Evolutionary conservation across 108 stramenopile species (phyloP).

Genomic region (Nitzschia sp.): DNA sequence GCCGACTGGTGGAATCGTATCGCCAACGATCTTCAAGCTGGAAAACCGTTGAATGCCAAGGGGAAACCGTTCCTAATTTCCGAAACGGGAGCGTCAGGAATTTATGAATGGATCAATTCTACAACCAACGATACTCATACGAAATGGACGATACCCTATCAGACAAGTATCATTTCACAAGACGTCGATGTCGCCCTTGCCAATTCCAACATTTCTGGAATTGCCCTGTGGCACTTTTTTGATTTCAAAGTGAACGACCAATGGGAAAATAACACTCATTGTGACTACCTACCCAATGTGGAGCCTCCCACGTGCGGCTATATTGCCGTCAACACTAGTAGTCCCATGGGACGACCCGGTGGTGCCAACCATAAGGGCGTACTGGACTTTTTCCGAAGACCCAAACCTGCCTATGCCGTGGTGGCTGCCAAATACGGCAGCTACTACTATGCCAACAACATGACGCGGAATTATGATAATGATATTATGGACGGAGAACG

Average conservation of each 20-base stretch:
- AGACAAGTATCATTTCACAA: slow-evolving; percentile 17
- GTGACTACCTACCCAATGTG: slow-evolving; percentile 33
- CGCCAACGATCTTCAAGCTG: slow-evolving; percentile 16
- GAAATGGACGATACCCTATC: slow-evolving; percentile 40
- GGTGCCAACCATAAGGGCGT: slow-evolving; percentile 49
- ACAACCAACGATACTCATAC: slow-evolving; percentile 24
- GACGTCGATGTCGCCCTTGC: slow-evolving; percentile 34
- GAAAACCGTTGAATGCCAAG: not conserved
- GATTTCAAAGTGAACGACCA: slow-evolving; percentile 47
- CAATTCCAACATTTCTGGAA: slow-evolving; percentile 33
- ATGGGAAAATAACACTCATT: slow-evolving; percentile 36
- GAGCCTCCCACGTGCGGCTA: slow-evolving; percentile 38
- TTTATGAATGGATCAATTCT: slow-evolving; percentile 42
- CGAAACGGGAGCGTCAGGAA: slow-evolving; percentile 45
- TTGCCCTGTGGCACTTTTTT: slow-evolving; percentile 49
- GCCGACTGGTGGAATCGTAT: slow-evolving; percentile 24
- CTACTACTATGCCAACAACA: too few species aligned
- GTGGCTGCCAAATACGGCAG: slow-evolving; percentile 35
- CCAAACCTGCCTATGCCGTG: slow-evolving; percentile 27
- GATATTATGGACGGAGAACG: too few species aligned
- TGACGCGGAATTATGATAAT: too few species aligned
- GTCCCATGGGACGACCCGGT: slow-evolving; percentile 24
- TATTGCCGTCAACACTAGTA: slow-evolving; percentile 26
- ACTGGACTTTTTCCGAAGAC: slow-evolving; percentile 41
- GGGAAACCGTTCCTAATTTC: slow-evolving; percentile 47